These are phyloP conservation scores for Penicillium sp. DNA, from an alignment of 2,329 filamentous ascomycete species.

Conservation along the genomic window DNA sequence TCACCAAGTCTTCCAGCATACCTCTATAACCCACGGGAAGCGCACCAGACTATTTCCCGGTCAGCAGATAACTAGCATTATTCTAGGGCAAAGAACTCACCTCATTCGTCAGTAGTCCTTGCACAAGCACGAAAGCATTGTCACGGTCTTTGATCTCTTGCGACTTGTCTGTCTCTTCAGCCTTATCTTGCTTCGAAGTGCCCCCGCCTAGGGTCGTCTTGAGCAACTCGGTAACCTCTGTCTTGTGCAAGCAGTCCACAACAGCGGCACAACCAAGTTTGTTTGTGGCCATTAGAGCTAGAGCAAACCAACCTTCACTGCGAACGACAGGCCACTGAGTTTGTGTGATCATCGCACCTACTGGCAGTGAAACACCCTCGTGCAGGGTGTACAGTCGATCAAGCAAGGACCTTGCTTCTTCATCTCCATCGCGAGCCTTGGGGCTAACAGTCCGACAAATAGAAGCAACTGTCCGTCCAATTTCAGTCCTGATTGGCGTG, in stretches of 20 bases:
- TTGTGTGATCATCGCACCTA: slow-evolving; percentile 46
- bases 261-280: slow-evolving; percentile 33
- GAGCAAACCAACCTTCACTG: slow-evolving; percentile 50
- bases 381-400: slow-evolving; percentile 37
- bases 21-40: slow-evolving; percentile 27
- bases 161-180: slow-evolving; percentile 18
- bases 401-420: slow-evolving; percentile 25
- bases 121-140: slow-evolving; percentile 40
- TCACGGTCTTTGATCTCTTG: slow-evolving; percentile 40
- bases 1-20: slow-evolving; percentile 31
- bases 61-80: slow-evolving; percentile 19
- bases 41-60: slow-evolving; percentile 24
- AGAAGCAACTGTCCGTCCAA: slow-evolving; percentile 46
- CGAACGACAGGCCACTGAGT: slow-evolving; percentile 48
- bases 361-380: slow-evolving; percentile 36
- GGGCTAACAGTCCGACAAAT: slow-evolving; percentile 42
- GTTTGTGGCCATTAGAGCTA: slow-evolving; percentile 46
- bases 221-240: slow-evolving; percentile 34
- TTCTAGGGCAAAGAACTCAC: slow-evolving; percentile 27
- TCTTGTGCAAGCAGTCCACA: slow-evolving; percentile 35
- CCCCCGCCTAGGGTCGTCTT: slow-evolving; percentile 29
- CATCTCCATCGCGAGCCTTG: slow-evolving; percentile 23
- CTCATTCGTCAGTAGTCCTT: slow-evolving; percentile 39
- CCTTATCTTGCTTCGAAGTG: slow-evolving; percentile 11
- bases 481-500: slow-evolving; percentile 46